Evolutionary conservation across 257 asterid genomes (phyloP).

Genomic region (Nicotiana benthamiana): DNA sequence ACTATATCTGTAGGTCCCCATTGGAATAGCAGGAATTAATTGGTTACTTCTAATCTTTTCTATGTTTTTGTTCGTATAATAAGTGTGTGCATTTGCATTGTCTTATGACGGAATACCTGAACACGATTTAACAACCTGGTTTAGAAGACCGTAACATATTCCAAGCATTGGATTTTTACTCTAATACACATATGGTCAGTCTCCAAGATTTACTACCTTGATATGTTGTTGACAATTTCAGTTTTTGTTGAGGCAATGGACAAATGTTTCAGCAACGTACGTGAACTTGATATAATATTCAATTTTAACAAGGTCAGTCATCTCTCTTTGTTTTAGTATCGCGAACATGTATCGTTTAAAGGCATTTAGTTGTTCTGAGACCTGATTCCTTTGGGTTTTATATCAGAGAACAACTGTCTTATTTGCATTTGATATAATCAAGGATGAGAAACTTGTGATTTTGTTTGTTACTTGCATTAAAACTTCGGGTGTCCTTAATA

Average conservation of each 20-base stretch:
- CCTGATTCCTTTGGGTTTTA: not conserved
- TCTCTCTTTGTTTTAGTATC: constrained; percentile 9
- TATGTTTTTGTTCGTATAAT: not conserved
- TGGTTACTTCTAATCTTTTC: not conserved
- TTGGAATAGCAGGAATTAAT: not conserved
- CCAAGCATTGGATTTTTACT: not conserved
- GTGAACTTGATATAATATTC: constrained; percentile 92
- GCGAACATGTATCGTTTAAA: not conserved
- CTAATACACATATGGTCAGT: not conserved
- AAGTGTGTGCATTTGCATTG: not conserved
- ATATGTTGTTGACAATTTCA: constrained; percentile 21
- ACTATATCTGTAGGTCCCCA: not conserved
- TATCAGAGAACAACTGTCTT: too few species aligned
- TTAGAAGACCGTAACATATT: not conserved
- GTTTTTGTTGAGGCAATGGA: constrained; percentile 93
- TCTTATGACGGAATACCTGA: not conserved
- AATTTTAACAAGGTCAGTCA: constrained; percentile 74
- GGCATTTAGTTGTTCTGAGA: not conserved
- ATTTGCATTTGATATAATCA: not conserved
- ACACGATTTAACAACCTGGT: not conserved
- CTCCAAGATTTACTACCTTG: constrained; percentile 1
- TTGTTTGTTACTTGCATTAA: not conserved
- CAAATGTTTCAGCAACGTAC: constrained; percentile 84
- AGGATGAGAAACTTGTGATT: not conserved
- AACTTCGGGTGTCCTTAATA: not conserved